Evolutionary conservation across 2,329 filamentous ascomycete species (phyloP).

Genomic region (Colletotrichum tanaceti): DNA sequence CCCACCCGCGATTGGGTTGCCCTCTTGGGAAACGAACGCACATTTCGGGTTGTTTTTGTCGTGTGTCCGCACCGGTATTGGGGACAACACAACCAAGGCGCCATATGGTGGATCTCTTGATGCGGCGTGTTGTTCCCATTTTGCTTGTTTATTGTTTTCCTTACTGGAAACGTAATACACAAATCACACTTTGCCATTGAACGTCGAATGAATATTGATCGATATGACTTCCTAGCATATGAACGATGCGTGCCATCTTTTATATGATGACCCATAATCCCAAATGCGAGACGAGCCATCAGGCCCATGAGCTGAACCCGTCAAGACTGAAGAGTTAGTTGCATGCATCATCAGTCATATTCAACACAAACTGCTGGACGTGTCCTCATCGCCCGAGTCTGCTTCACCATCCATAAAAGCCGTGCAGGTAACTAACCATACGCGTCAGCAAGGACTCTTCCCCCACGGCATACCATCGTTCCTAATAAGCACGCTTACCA

Average conservation of each 20-base stretch:
- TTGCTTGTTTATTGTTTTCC: no score
- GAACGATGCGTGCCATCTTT: no score
- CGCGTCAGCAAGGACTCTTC: not conserved
- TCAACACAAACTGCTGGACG: not conserved
- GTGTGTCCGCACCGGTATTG: no score
- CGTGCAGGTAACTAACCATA: not conserved
- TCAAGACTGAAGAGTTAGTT: not conserved
- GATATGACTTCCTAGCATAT: no score
- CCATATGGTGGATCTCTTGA: not conserved
- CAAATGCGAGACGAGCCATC: no score
- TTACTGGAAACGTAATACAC: no score
- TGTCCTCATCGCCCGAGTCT: not conserved
- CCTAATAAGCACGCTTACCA: not conserved
- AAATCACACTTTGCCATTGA: no score
- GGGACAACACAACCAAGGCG: no score
- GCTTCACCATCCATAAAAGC: not conserved
- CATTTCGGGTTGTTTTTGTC: not conserved
- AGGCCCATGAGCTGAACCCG: not conserved
- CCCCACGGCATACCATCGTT: no score
- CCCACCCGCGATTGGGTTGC: slow-evolving; percentile 23
- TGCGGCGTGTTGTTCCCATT: not conserved
- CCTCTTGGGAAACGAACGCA: slow-evolving; percentile 8
- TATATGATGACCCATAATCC: no score
- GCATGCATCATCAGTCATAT: not conserved
- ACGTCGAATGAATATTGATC: no score